Base-by-base conservation (phyloP, 192 early-diverging fungal genomes). In the Thoreauomyces humboldtii region DNA sequence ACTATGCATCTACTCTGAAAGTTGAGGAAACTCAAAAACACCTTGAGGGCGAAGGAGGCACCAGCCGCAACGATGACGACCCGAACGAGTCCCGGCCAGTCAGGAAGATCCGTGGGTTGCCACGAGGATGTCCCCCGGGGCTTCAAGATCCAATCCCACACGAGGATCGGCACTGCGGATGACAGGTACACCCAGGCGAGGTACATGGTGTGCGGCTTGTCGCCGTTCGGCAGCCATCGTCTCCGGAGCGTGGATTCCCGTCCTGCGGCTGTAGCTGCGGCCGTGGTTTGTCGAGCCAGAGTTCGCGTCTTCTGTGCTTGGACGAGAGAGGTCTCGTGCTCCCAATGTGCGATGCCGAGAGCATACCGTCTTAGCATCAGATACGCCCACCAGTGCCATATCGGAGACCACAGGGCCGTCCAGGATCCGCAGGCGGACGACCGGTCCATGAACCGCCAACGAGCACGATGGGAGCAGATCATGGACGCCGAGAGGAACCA, bases 351-450 rank as follows among this genome's bases (percentile, higher is more conserved):
- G 9, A 69, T 15, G 0, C 48, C 59, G 6, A 69, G 24, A 17
- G 48, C 36, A 12, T 19, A 15, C 25, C 67, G 46, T 4, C 67
- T 31, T 21, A 37, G 27, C 19, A 69, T 6, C 14, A 56, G 41
- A 41, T 55, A 69, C 28, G 43, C 12, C 67, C 67, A 69, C 67
- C 67, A 69, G 21, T 69, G 58, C 19, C 61, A 15, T 4, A 69
- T 35, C 1, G 67, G 67, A 5, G 43, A 24, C 58, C 59, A 69
- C 19, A 69, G 38, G 1, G 58, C 28, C 29, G 28, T 47, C 67
- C 67, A 69, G 6, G 48, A 41, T 22, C 65, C 65, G 29, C 28
- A 50, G 5, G 50, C 50, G n/a, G n/a, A n/a, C n/a, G n/a, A n/a
- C n/a, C n/a, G n/a, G n/a, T n/a, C n/a, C n/a, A n/a, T n/a, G n/a